Conservation (phyloP, 140 eudicot genomes). For the Erigeron philadelphicus region DNA sequence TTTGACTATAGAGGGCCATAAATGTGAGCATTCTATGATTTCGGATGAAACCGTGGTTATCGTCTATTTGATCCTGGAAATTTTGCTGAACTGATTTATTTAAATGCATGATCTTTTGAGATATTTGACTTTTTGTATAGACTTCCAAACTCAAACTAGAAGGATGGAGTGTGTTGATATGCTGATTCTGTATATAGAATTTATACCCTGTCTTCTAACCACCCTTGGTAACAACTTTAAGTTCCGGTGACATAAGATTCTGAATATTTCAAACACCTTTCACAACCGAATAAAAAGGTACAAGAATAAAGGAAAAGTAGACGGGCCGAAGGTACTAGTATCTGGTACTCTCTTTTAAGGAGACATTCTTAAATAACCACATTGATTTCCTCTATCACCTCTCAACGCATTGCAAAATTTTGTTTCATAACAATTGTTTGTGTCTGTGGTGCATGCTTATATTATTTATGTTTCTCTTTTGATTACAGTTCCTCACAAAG, state of each 20-base stretch:
- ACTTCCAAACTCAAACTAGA: conserved; percentile 1
- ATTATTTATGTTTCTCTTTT: conserved; percentile 20
- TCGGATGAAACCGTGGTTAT: neutral
- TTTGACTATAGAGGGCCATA: conserved; percentile 15
- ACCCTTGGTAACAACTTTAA: neutral
- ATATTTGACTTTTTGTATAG: neutral
- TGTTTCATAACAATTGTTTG: neutral
- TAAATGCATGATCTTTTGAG: neutral
- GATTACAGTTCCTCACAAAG: conserved; percentile 75
- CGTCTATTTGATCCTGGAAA: conserved; percentile 12
- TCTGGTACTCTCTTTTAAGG: neutral
- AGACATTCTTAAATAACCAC: neutral
- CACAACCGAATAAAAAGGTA: neutral
- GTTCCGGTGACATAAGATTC: conserved; percentile 2
- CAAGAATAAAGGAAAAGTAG: conserved; percentile 12
- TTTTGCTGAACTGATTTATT: neutral
- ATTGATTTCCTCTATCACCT: neutral
- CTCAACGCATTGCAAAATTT: conserved; percentile 11
- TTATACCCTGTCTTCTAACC: neutral
- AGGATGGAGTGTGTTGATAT: conserved; percentile 1
- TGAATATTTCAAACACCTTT: conserved; percentile 1
- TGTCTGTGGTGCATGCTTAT: conserved; percentile 14
- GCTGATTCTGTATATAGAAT: neutral
- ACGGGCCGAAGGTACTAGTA: neutral
- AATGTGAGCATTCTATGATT: conserved; percentile 14